Base-by-base conservation (phyloP, 306 rosid genomes). In the Acacia crassicarpa region DNA sequence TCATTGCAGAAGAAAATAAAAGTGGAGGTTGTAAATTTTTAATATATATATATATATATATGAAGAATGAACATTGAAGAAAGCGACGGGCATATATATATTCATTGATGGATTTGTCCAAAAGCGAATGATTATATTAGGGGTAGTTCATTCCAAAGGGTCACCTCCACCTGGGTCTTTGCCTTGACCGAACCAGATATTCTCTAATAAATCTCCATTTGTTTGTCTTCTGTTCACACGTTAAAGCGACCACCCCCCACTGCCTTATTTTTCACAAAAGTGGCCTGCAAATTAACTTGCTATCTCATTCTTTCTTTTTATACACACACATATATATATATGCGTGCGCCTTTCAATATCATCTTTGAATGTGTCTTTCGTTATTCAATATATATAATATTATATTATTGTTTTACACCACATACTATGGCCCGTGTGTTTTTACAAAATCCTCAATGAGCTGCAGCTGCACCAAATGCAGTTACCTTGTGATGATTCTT, bases 151-250 rank as follows among this genome's bases (percentile, higher is more conserved):
- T 53, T 22, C 33, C 30, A 33, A 13, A 38, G 43, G 73, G 54
- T 77, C 78, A 53, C 32, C 35, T 44, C 72, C 78, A 44, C 32
- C 35, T 62, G 72, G 79, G 61, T 69, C 30, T 82, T 38, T 82
- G 23, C 56, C 61, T 80, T 86, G 85, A 86, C 83, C 72, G 69
- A 27, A 19, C 80, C n/a, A 80, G 69, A 38, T 22, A 38, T 61
- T 49, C 2, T 25, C 71, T 69, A 49, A 61, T 53, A 17, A 17
- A 53, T 53, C 72, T 70, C 44, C 59, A 6, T 78, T 30, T 65
- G 45, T 17, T 8, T 33, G 44, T 66, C 71, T 6, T 63, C 11
- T 63, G 35, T 15, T 14, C 10, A 6, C 69, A 63, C 69, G 67
- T 80, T 62, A 76, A n/a, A 70, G 66, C 63, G 82, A 76, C 84